A percentile compares a stretch with the other conserved stretches of the same genome.
Evolutionary conservation across 2,329 filamentous ascomycete genomes (phyloP).

Genomic region (Leptographium flavum): DNA sequence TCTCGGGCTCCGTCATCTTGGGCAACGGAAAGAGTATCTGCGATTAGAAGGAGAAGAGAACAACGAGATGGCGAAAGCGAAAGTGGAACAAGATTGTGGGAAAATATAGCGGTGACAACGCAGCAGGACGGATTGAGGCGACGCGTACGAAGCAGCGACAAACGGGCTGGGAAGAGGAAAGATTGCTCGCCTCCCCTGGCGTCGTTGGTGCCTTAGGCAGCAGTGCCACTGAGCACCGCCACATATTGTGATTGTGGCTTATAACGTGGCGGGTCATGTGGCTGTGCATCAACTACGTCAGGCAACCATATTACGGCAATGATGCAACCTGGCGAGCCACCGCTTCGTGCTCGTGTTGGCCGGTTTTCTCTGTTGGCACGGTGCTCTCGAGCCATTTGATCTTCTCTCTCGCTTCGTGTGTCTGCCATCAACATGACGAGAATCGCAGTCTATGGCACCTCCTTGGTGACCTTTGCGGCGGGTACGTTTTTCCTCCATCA

Average conservation of each 20-base stretch:
- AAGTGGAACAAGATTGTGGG: neutral
- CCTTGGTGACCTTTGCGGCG: slow-evolving; percentile 26
- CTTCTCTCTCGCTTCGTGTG: neutral
- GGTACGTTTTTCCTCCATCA: slow-evolving; percentile 23
- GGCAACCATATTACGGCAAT: neutral
- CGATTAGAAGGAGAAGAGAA: neutral
- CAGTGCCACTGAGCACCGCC: neutral
- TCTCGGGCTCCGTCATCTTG: slow-evolving; percentile 59
- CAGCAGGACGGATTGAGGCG: neutral
- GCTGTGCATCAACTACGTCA: neutral
- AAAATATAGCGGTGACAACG: neutral
- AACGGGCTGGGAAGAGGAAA: neutral
- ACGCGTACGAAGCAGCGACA: neutral
- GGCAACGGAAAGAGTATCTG: neutral
- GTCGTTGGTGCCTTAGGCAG: neutral
- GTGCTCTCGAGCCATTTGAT: neutral
- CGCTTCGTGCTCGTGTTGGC: no score
- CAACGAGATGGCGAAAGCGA: neutral
- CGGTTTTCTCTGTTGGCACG: no score
- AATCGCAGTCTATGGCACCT: slow-evolving; percentile 26
- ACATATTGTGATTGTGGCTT: no score
- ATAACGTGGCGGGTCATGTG: neutral
- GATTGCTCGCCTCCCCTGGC: neutral
- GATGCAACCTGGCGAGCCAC: no score
- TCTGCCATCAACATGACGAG: slow-evolving; percentile 24